Conservation (phyloP, 768 basidiomycete genomes). For the Leccinum variicolor region DNA sequence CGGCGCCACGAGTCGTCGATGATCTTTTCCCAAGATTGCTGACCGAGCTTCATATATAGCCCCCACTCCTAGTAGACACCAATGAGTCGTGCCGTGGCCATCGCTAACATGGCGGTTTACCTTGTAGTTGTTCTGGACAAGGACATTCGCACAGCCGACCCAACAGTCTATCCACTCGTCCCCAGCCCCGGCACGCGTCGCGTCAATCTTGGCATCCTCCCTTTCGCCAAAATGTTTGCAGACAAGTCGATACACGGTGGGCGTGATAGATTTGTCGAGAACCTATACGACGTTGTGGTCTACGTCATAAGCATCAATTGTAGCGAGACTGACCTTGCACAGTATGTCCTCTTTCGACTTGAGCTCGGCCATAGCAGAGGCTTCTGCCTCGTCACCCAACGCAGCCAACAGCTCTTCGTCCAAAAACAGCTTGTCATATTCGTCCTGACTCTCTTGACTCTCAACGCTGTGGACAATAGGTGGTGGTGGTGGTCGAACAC, state of each 20-base stretch:
- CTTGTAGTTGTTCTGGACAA: constrained; percentile 48
- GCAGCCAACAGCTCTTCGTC: constrained; percentile 58
- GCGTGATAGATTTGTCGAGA: constrained; percentile 45
- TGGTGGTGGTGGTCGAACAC: constrained; percentile 32
- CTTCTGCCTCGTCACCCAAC: constrained; percentile 38
- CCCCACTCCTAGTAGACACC: constrained; percentile 53
- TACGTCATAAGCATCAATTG: neutral
- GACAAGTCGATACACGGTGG: constrained; percentile 53
- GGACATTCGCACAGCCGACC: constrained; percentile 64
- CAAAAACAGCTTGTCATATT: constrained; percentile 58
- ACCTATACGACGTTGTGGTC: constrained; percentile 34
- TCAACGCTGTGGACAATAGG: constrained; percentile 29
- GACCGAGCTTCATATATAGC: constrained; percentile 48
- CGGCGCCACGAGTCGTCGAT: constrained; percentile 48
- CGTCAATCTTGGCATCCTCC: constrained; percentile 14
- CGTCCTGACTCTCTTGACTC: constrained; percentile 76
- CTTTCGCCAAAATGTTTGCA: constrained; percentile 44
- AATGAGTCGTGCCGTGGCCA: neutral
- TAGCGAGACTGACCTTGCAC: constrained; percentile 41
- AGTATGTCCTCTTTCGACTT: constrained; percentile 46
- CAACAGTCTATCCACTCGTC: constrained; percentile 68
- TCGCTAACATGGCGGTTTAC: constrained; percentile 27
- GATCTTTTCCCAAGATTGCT: constrained; percentile 55
- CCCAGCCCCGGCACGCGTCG: constrained; percentile 34
- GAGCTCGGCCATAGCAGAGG: constrained; percentile 24